Base-by-base conservation (phyloP, 208 protist species). In the Kentomonas sorsogonicus region DNA sequence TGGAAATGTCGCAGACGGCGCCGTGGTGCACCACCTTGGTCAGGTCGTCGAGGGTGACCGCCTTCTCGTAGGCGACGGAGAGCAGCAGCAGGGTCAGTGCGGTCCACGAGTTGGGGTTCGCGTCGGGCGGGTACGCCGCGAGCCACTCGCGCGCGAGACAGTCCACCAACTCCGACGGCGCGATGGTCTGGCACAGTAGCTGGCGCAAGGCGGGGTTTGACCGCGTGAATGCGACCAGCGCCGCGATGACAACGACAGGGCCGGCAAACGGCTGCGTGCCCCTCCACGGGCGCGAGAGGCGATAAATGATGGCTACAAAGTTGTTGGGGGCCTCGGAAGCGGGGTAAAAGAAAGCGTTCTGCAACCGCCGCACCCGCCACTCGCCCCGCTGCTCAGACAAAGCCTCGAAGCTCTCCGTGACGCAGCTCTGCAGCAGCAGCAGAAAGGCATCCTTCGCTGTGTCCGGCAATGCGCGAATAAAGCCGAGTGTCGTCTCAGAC, bases 121-220 rank as follows among this genome's bases (percentile, higher is more conserved):
- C n/a, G 22, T 65, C 61, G 18, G 23, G 51, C 13, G 56, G 47
- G 36, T 43, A 55, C 36, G 61, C 27, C 16, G 65, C 44, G 46
- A 62, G 20, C 85, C 85, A 92, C 51, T 78, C 74, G 20, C 74
- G 63, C 10, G 61, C 47, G 27, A 70, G 36, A 26, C 73, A 72
- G 44, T 84, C 70, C 30, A 93, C 58, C 3, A 89, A 63, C 1
- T 43, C 54, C n/a, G 72, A 63, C 34, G 65, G 54, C 25, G 51
- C 56, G 22, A 65, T 67, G 47, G 26, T 39, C 53, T 47, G 54
- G 54, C 67, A 76, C 6, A 76, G 47, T 16, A 70, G n/a, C 16
- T 48, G 43, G 2, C 63, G 63, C 50, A 54, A 53, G 16, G 50
- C 33, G 10, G 63, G 63, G 33, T 76, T 70, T 4, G 58, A 63